Percentiles rank a stretch among this genome's conserved stretches.
Evolutionary conservation across 2,329 filamentous ascomycete species (phyloP).

Genomic region (Monilinia polystroma): DNA sequence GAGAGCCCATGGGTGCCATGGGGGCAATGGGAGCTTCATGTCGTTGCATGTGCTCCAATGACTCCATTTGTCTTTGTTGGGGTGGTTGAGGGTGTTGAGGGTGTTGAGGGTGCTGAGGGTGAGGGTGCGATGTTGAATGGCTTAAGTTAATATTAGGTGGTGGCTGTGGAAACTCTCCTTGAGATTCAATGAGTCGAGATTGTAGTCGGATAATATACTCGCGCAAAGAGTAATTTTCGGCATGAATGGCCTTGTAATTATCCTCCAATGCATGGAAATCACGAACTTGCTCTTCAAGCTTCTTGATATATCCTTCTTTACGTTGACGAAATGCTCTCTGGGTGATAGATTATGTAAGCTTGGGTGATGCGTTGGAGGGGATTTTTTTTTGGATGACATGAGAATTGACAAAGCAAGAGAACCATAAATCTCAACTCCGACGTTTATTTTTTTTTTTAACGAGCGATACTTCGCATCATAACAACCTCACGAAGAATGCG

Average conservation of each 20-base stretch:
- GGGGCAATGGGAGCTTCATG: slow-evolving; percentile 37
- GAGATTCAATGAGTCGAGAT: slow-evolving; percentile 76
- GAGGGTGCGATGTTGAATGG: slow-evolving; percentile 57
- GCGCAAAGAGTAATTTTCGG: slow-evolving; percentile 85
- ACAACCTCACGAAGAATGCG: slow-evolving; percentile 13
- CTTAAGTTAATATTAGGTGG: slow-evolving; percentile 75
- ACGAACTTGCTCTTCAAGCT: slow-evolving; percentile 89
- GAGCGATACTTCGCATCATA: slow-evolving; percentile 27
- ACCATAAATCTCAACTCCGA: slow-evolving; percentile 28
- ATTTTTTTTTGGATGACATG: slow-evolving; percentile 39
- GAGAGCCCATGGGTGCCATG: slow-evolving; percentile 41
- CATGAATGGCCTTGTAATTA: slow-evolving; percentile 75
- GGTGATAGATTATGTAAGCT: slow-evolving; percentile 41
- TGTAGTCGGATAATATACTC: slow-evolving; percentile 94
- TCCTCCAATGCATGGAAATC: slow-evolving; percentile 75
- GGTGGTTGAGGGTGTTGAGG: slow-evolving; percentile 34
- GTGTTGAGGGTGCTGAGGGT: slow-evolving; percentile 34
- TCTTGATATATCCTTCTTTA: slow-evolving; percentile 98
- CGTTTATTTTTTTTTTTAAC: slow-evolving; percentile 28
- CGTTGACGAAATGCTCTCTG: slow-evolving; percentile 95
- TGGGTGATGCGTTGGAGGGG: slow-evolving; percentile 22
- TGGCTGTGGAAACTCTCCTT: slow-evolving; percentile 80
- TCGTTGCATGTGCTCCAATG: slow-evolving; percentile 30
- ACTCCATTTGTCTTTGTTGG: slow-evolving; percentile 35
- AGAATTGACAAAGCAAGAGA: slow-evolving; percentile 42